phyloP scores from a whole-genome alignment of 2,329 filamentous ascomycete genomes.

The Ustulina deusta region DNA sequence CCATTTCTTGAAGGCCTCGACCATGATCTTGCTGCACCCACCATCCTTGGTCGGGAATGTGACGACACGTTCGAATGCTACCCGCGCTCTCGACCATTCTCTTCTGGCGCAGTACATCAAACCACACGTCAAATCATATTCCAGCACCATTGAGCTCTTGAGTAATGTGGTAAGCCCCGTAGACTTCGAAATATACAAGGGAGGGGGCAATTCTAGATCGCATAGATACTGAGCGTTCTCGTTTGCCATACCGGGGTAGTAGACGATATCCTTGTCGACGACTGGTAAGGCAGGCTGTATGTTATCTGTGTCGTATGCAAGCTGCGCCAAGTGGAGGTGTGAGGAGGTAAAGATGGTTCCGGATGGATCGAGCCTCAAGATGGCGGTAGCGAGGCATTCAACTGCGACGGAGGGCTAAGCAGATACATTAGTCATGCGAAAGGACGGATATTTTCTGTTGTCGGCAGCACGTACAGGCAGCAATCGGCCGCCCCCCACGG shows the following conservation, averaged over 20 bases:
- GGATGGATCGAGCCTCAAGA: constrained; percentile 75
- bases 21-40: constrained; percentile 80
- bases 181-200: constrained; percentile 69
- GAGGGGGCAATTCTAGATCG: constrained; percentile 59
- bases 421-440: constrained; percentile 10
- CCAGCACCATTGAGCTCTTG: constrained; percentile 66
- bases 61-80: constrained; percentile 73
- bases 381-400: constrained; percentile 61
- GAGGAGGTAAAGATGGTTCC: constrained; percentile 74
- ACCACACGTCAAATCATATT: constrained; percentile 75
- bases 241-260: constrained; percentile 66
- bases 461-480: constrained; percentile 48
- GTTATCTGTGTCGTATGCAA: constrained; percentile 68
- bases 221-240: constrained; percentile 58
- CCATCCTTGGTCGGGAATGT: constrained; percentile 73
- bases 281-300: constrained; percentile 69
- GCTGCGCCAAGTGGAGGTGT: constrained; percentile 68
- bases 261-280: constrained; percentile 74
- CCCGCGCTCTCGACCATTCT: constrained; percentile 72
- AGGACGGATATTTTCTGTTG: background rate
- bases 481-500: constrained; percentile 54
- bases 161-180: constrained; percentile 69
- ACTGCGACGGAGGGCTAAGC: constrained; percentile 61
- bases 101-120: constrained; percentile 71
- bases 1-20: constrained; percentile 94